phyloP scores from a whole-genome alignment of 2,329 filamentous ascomycete genomes.

The Aspergillus quadricinctus region DNA sequence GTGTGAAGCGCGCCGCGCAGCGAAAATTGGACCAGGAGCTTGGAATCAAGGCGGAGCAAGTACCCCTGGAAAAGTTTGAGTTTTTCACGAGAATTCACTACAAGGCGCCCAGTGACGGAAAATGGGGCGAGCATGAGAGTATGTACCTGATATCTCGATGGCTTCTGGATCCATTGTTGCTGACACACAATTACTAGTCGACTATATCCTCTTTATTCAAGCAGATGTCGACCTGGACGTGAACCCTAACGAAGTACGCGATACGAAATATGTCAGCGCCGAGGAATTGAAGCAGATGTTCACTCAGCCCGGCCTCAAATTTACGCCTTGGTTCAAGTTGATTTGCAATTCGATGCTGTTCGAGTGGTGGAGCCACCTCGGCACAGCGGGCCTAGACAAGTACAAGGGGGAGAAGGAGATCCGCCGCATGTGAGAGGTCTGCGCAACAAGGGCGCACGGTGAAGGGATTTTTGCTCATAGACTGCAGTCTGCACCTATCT shows the following conservation, averaged over 20 bases:
- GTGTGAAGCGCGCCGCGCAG: conserved; percentile 87
- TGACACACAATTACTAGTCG: conserved; percentile 55
- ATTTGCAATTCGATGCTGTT: conserved; percentile 98
- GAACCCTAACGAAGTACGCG: conserved; percentile 86
- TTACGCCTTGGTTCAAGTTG: conserved; percentile 99
- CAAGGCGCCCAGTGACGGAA: conserved; percentile 91
- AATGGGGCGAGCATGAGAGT: conserved; percentile 99
- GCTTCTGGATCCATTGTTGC: neutral
- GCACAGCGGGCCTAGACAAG: conserved; percentile 69
- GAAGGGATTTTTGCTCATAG: neutral
- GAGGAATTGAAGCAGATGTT: conserved; percentile 84
- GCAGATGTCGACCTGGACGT: conserved; percentile 72
- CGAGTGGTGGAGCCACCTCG: conserved; percentile 90
- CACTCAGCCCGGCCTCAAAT: conserved; percentile 70
- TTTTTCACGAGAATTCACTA: conserved; percentile 98
- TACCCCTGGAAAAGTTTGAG: conserved; percentile 84
- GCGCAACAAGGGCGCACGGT: conserved; percentile 1
- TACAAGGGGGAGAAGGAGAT: conserved; percentile 84
- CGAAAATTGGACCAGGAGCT: conserved; percentile 93
- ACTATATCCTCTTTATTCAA: conserved; percentile 98
- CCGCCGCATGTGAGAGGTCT: conserved; percentile 64
- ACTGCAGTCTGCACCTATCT: neutral
- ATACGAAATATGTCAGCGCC: conserved; percentile 75
- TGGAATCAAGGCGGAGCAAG: conserved; percentile 82
- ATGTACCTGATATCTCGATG: conserved; percentile 36